A percentile compares a stretch with the other conserved stretches of the same genome.
Evolutionary conservation across 164 flowering plant genomes (phyloP).

Genomic region (Saururus chinensis): DNA sequence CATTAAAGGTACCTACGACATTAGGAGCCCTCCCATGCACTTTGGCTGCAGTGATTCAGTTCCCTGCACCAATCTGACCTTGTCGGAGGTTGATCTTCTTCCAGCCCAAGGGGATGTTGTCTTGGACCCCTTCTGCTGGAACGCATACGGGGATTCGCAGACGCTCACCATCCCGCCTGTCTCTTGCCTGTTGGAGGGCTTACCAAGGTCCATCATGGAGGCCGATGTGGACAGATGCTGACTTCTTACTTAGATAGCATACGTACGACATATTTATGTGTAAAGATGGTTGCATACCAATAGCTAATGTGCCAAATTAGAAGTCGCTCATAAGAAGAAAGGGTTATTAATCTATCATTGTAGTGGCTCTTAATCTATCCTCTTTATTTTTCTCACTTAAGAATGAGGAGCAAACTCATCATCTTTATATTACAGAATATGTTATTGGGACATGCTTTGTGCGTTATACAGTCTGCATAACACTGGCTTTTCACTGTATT

Average conservation of each 20-base stretch:
- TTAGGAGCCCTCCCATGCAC: constrained; percentile 59
- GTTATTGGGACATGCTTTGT: too few relatives aligned
- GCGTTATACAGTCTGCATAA: too few relatives aligned
- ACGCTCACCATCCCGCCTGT: constrained; percentile 63
- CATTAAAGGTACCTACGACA: constrained; percentile 68
- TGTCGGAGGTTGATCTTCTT: constrained; percentile 51
- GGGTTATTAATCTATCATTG: too few relatives aligned
- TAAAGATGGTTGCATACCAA: too few relatives aligned
- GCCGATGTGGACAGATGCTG: constrained; percentile 23
- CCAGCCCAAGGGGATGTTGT: constrained; percentile 42
- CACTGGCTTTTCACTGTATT: too few relatives aligned
- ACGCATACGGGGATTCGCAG: constrained; percentile 54
- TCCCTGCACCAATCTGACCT: constrained; percentile 64
- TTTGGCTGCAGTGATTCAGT: constrained; percentile 70
- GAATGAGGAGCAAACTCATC: too few relatives aligned
- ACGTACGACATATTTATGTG: too few relatives aligned
- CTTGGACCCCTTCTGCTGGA: constrained; percentile 67
- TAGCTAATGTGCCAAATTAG: too few relatives aligned
- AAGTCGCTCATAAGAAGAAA: too few relatives aligned
- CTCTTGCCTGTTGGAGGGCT: constrained; percentile 51
- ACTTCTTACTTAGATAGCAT: background rate
- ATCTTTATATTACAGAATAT: too few relatives aligned
- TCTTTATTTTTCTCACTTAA: too few relatives aligned
- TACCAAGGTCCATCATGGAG: constrained; percentile 17
- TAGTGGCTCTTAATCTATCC: too few relatives aligned